Conservation (phyloP, 176 grass and related monocot genomes). For the Musa troglodytarum region DNA sequence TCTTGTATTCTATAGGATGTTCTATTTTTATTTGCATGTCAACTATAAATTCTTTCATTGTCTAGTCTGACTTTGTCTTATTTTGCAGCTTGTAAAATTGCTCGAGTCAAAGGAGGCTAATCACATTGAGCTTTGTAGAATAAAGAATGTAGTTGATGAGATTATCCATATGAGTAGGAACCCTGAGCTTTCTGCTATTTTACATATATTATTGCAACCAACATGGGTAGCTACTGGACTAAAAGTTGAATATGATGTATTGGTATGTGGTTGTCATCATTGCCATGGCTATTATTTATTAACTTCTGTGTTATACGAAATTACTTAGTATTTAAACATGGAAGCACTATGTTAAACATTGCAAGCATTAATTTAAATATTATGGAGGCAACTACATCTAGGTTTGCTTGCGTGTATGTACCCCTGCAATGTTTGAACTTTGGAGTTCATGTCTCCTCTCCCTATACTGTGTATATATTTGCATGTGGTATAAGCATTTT, state of each 20-base stretch:
- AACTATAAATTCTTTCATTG: background rate
- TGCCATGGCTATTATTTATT: background rate
- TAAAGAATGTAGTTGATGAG: slow-evolving; percentile 79
- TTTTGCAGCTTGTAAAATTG: slow-evolving; percentile 92
- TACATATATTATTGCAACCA: slow-evolving; percentile 54
- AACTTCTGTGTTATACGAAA: background rate
- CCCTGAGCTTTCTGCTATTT: slow-evolving; percentile 61
- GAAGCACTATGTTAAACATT: background rate
- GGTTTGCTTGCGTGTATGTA: background rate
- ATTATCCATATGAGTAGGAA: slow-evolving; percentile 68
- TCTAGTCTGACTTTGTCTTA: background rate
- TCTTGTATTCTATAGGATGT: background rate
- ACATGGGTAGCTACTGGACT: slow-evolving; percentile 66
- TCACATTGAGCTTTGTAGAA: slow-evolving; percentile 93
- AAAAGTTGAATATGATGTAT: slow-evolving; percentile 62
- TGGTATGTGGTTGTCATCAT: slow-evolving; percentile 37
- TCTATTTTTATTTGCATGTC: background rate
- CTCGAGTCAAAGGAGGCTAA: slow-evolving; percentile 91
- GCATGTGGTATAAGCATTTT: no score
- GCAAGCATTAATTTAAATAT: background rate
- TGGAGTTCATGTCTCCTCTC: no score
- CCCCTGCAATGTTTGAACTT: background rate
- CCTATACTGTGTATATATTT: no score
- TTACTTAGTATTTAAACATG: background rate
- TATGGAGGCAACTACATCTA: background rate